A percentile compares a stretch with the other conserved stretches of the same genome.
Conservation (phyloP, 495 filamentous ascomycete species). For the Podospora appendiculata region DNA sequence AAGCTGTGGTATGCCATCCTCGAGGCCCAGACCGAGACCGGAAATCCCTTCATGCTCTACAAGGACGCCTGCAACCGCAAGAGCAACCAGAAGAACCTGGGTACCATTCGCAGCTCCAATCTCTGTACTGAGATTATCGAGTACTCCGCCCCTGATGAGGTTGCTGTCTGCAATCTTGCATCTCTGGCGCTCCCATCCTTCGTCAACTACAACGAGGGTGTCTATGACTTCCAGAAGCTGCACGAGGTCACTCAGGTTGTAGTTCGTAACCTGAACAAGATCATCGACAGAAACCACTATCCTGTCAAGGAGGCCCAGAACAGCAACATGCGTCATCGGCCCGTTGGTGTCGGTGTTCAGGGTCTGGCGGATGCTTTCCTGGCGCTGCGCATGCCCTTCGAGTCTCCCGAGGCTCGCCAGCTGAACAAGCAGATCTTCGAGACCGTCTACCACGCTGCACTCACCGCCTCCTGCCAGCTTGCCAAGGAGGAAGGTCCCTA, state of each 20-base stretch:
- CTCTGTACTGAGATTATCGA: slow-evolving; percentile 98
- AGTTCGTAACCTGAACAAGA: slow-evolving; percentile 89
- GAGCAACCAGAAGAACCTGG: slow-evolving; percentile 99
- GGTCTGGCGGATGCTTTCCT: slow-evolving; percentile 99
- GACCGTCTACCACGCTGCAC: slow-evolving; percentile 95
- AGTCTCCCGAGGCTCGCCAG: slow-evolving; percentile 84
- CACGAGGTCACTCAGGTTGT: slow-evolving; percentile 88
- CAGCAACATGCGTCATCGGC: slow-evolving; percentile 92
- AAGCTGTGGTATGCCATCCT: slow-evolving; percentile 99
- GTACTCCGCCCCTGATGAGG: slow-evolving; percentile 94
- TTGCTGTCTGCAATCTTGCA: slow-evolving; percentile 96
- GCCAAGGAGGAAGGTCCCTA: slow-evolving; percentile 79
- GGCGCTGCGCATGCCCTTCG: slow-evolving; percentile 91
- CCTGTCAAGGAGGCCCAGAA: slow-evolving; percentile 86
- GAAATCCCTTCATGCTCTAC: slow-evolving; percentile 99
- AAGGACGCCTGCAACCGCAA: slow-evolving; percentile 97
- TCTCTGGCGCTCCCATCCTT: slow-evolving; percentile 86
- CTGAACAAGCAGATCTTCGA: slow-evolving; percentile 99
- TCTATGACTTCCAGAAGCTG: slow-evolving; percentile 90
- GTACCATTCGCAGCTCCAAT: slow-evolving; percentile 96
- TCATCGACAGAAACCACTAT: slow-evolving; percentile 96
- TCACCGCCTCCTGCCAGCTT: slow-evolving; percentile 81
- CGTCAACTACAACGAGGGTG: slow-evolving; percentile 71
- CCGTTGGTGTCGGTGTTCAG: slow-evolving; percentile 93
- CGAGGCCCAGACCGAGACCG: slow-evolving; percentile 96